Evolutionary conservation across 495 filamentous ascomycete genomes (phyloP).

Genomic region (Choiromyces venosus): DNA sequence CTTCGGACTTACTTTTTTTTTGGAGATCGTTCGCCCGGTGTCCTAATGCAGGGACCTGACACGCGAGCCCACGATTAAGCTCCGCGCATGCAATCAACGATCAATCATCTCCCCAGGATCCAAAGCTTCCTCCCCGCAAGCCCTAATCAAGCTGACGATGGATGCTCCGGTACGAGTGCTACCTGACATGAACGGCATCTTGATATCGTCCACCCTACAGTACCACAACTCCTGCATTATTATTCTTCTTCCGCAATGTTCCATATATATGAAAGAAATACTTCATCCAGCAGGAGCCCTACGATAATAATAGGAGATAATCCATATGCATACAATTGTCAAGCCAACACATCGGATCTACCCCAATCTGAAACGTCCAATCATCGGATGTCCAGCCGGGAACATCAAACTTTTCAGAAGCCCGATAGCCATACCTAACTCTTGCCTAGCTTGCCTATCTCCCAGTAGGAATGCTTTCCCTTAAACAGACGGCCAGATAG

Average conservation of each 20-base stretch:
- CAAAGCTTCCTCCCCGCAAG: neutral
- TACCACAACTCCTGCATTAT: neutral
- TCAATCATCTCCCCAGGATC: neutral
- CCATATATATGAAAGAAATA: neutral
- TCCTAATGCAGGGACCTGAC: neutral
- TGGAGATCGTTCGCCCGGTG: neutral
- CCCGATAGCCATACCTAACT: neutral
- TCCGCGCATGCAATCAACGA: neutral
- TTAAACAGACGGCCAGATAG: neutral
- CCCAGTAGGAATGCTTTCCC: too few species aligned
- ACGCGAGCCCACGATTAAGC: neutral
- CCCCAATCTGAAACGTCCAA: neutral
- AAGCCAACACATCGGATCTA: neutral
- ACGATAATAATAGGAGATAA: neutral
- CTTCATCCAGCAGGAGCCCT: neutral
- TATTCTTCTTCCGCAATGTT: neutral
- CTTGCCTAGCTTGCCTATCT: neutral
- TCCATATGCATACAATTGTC: neutral
- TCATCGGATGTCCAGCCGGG: neutral
- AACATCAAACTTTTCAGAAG: neutral
- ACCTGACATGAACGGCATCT: neutral
- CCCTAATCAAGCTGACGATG: neutral
- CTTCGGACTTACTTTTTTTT: neutral
- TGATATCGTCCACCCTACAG: neutral
- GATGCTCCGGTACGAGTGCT: neutral